These are phyloP conservation scores for Hirsutella rhossiliensis DNA, from an alignment of 2,329 filamentous ascomycete genomes.

Conservation along the genomic window DNA sequence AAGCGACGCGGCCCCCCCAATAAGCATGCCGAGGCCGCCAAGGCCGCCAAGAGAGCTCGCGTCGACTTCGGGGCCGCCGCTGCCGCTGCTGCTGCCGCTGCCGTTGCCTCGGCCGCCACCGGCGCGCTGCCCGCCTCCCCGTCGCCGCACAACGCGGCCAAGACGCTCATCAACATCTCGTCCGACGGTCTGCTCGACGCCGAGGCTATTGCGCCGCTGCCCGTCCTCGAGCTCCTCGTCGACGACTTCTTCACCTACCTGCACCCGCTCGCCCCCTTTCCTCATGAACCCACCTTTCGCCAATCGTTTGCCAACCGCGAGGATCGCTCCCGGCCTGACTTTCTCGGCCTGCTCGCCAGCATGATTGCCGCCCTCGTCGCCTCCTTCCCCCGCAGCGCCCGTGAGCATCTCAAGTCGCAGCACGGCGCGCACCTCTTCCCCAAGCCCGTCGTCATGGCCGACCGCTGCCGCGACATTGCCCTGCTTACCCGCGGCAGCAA, in stretches of 20 bases:
- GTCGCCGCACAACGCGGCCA: constrained; percentile 33
- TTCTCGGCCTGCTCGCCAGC: constrained; percentile 58
- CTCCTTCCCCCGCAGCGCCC: constrained; percentile 61
- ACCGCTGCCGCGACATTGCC: constrained; percentile 59
- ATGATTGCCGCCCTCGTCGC: constrained; percentile 66
- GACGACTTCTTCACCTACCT: constrained; percentile 80
- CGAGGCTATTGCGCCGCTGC: constrained; percentile 60
- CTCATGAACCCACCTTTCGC: constrained; percentile 67
- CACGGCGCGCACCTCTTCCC: constrained; percentile 54
- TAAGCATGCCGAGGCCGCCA: constrained; percentile 44
- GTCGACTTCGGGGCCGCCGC: constrained; percentile 16
- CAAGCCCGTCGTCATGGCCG: constrained; percentile 55
- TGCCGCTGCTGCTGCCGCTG: constrained; percentile 6
- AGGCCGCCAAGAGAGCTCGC: constrained; percentile 36
- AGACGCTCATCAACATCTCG: constrained; percentile 34
- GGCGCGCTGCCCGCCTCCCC: constrained; percentile 15
- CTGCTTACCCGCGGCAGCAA: constrained; percentile 51
- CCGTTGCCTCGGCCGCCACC: background rate
- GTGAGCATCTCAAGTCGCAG: constrained; percentile 55
- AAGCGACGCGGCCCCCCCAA: constrained; percentile 48
- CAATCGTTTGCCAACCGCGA: constrained; percentile 54
- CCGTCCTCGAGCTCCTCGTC: constrained; percentile 55
- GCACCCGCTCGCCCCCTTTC: constrained; percentile 65
- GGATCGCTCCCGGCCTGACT: constrained; percentile 53
- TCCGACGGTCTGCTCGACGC: constrained; percentile 36